phyloP scores from a whole-genome alignment of 345 rosid genomes.

The Lumnitzera littorea region DNA sequence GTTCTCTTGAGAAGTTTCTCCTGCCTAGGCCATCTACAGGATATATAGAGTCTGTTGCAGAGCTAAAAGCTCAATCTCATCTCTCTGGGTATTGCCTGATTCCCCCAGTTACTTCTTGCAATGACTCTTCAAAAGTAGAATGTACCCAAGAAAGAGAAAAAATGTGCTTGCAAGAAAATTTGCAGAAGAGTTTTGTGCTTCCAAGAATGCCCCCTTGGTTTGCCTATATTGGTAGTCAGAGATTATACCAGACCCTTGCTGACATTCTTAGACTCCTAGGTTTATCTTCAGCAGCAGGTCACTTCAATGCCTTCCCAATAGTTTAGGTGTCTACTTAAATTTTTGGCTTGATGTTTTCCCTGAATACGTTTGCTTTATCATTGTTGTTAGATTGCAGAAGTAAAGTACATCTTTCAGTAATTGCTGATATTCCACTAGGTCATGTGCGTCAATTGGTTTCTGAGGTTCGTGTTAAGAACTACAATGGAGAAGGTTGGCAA shows the following conservation, averaged over 20 bases:
- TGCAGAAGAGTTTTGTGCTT: conserved; percentile 35
- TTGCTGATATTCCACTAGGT: conserved; percentile 72
- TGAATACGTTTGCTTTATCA: conserved; percentile 11
- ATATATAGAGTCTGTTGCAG: conserved; percentile 71
- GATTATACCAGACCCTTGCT: conserved; percentile 63
- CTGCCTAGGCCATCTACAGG: conserved; percentile 49
- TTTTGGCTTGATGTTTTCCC: conserved; percentile 17
- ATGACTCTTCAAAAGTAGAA: conserved; percentile 24
- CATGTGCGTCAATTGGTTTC: conserved; percentile 52
- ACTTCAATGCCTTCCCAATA: conserved; percentile 17
- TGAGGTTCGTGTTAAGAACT: conserved; percentile 62
- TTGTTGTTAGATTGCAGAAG: conserved; percentile 47
- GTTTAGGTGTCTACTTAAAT: conserved; percentile 7
- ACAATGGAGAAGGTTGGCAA: conserved; percentile 63
- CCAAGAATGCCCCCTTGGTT: conserved; percentile 93
- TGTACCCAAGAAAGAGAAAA: conserved; percentile 19
- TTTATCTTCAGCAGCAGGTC: conserved; percentile 81
- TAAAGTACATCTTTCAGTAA: conserved; percentile 53
- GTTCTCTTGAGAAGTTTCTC: conserved; percentile 68
- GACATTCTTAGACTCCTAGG: conserved; percentile 85
- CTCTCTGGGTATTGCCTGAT: conserved; percentile 15
- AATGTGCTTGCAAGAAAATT: conserved; percentile 15
- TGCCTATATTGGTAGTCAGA: conserved; percentile 58
- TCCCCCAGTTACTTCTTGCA: conserved; percentile 21
- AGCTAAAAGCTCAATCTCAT: conserved; percentile 48